These are phyloP conservation scores for Leucocoprinus sp. DNA, from an alignment of 768 basidiomycete genomes.

Conservation along the genomic window DNA sequence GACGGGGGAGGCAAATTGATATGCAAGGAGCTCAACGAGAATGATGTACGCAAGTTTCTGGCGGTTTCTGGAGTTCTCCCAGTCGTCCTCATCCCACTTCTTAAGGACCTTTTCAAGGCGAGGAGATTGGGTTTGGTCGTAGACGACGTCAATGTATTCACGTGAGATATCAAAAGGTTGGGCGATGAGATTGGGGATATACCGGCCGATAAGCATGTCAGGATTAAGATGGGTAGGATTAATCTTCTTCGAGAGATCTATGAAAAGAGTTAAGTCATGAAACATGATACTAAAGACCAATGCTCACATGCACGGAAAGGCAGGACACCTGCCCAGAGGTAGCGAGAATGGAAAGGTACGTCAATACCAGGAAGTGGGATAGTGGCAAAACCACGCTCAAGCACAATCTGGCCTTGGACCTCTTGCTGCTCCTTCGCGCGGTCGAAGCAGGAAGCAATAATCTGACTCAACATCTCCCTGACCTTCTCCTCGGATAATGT, in stretches of 20 bases:
- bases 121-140: conserved; percentile 94
- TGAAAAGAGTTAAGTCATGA: conserved; percentile 1
- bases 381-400: conserved; percentile 95
- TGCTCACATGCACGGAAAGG: conserved; percentile 91
- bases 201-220: conserved; percentile 89
- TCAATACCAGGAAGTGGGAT: conserved; percentile 96
- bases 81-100: conserved; percentile 87
- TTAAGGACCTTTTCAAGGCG: conserved; percentile 91
- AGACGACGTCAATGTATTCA: conserved; percentile 90
- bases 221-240: conserved; percentile 86
- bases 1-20: conserved; percentile 98
- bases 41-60: conserved; percentile 94
- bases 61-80: conserved; percentile 74
- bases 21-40: conserved; percentile 92
- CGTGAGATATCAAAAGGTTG: conserved; percentile 76
- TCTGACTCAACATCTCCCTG: conserved; percentile 91
- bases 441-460: conserved; percentile 74
- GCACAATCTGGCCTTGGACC: conserved; percentile 80
- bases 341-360: conserved; percentile 99
- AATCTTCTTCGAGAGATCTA: conserved; percentile 97
- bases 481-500: conserved; percentile 87
- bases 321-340: conserved; percentile 97
- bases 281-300: not conserved
- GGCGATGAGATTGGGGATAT: conserved; percentile 95
- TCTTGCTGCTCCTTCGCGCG: conserved; percentile 73